Base-by-base conservation (phyloP, 192 early-diverging fungal genomes). In the Podila clonocystis region DNA sequence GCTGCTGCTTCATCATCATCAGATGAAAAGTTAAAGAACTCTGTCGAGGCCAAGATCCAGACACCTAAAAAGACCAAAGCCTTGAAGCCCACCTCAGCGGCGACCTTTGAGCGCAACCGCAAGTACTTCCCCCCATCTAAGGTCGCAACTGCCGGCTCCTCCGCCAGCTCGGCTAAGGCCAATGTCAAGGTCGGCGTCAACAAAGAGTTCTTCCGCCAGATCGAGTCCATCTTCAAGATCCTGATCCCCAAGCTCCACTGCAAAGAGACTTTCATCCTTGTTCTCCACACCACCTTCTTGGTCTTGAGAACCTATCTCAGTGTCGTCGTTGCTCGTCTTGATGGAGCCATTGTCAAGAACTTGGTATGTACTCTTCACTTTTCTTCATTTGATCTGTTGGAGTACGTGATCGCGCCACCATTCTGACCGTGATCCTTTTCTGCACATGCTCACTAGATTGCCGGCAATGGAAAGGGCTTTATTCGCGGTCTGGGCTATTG, bases 261-360 rank as follows among this genome's bases (percentile, higher is more conserved):
- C 79, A 95, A 95, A 88, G 96, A 96, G 67, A 89, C 91, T 41
- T 67, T 87, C 24, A 90, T 99, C 63, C 82, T 99, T 58, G 82
- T 90, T 1, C 82, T 97, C 66, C 96, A 99, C 72, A 91, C 94
- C 9, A 68, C 89, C 50, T 97, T 97, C 83, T 82, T 99, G 62
- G 90, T 99, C 4, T 87, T 97, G 61, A 85, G 97, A 70, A 97
- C 97, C 1, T 99, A 94, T 73, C 87, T 99, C 50, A 92, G 91
- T 82, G 94, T 99, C 24, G 89, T 99, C 2, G 97, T 96, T 22
- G 97, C 97, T 28, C 87, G 91, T 62, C 82, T 99, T 62, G 97
- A 99, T 70, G 97, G 97, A 63, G 90, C 93, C 74, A 94, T 99
- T 66, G 97, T 99, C 78, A 93, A 93, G 86, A 92, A 99, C 73